Evolutionary conservation across 495 filamentous ascomycete genomes (phyloP).

Genomic region (Annulohypoxylon bovei): DNA sequence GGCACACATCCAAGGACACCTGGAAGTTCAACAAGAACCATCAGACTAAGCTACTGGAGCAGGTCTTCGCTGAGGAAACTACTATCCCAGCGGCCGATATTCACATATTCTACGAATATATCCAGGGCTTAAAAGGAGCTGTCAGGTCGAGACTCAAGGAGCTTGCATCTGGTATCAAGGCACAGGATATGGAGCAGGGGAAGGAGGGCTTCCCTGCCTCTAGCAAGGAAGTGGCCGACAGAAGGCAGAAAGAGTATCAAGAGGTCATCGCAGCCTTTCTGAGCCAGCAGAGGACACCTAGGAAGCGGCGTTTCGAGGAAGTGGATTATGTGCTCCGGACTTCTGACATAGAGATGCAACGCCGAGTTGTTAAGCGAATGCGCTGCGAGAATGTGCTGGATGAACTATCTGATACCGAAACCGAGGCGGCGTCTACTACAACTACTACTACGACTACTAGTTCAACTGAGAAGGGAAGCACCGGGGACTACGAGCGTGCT

Average conservation of each 20-base stretch:
- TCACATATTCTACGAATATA: constrained; percentile 71
- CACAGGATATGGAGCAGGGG: constrained; percentile 59
- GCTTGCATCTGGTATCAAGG: constrained; percentile 65
- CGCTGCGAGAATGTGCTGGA: constrained; percentile 58
- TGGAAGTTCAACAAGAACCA: constrained; percentile 97
- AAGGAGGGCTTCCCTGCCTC: constrained; percentile 50
- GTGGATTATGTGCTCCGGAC: constrained; percentile 57
- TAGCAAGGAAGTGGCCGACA: constrained; percentile 54
- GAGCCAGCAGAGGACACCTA: constrained; percentile 42
- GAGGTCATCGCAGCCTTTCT: constrained; percentile 61
- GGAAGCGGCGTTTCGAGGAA: constrained; percentile 55
- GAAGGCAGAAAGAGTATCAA: constrained; percentile 63
- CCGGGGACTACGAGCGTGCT: constrained; percentile 18
- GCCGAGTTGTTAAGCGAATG: constrained; percentile 60
- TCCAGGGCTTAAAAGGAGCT: constrained; percentile 75
- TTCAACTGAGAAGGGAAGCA: constrained; percentile 37
- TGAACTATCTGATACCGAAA: constrained; percentile 56
- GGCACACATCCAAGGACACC: constrained; percentile 67
- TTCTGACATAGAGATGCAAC: constrained; percentile 56
- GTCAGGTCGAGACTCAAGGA: constrained; percentile 71
- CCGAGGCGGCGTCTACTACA: constrained; percentile 42
- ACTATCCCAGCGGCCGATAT: constrained; percentile 72
- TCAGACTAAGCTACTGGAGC: constrained; percentile 83
- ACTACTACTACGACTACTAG: constrained; percentile 38
- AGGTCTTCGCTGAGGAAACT: constrained; percentile 72